phyloP scores from a whole-genome alignment of 768 basidiomycete species.

The Tricholomella constricta region DNA sequence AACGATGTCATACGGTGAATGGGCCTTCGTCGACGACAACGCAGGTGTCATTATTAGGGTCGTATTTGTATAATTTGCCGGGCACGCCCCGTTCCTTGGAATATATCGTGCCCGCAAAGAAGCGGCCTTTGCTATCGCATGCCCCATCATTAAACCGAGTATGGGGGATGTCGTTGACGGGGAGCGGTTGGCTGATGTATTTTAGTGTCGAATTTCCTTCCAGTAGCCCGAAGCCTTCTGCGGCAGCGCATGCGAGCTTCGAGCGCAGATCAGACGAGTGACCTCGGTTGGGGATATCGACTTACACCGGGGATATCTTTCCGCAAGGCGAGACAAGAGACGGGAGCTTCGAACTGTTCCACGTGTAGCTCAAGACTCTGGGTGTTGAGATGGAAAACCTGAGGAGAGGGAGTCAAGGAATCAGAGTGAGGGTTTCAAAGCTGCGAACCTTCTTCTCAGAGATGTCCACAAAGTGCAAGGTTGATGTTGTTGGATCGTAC shows the following conservation, averaged over 20 bases:
- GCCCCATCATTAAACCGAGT: slow-evolving; percentile 73
- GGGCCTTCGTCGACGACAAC: slow-evolving; percentile 60
- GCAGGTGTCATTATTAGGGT: slow-evolving; percentile 50
- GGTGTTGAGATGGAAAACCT: slow-evolving; percentile 58
- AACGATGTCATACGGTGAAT: slow-evolving; percentile 52
- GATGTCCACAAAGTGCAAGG: slow-evolving; percentile 73
- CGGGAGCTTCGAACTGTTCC: slow-evolving; percentile 54
- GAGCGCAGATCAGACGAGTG: not conserved
- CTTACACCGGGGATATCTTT: slow-evolving; percentile 46
- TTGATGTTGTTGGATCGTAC: slow-evolving; percentile 54
- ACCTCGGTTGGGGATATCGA: not conserved
- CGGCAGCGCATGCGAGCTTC: slow-evolving; percentile 64
- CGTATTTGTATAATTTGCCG: slow-evolving; percentile 61
- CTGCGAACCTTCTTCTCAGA: slow-evolving; percentile 47
- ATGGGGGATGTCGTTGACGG: slow-evolving; percentile 38
- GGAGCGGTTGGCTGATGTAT: slow-evolving; percentile 56
- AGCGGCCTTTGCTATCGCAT: slow-evolving; percentile 65
- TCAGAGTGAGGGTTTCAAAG: not conserved
- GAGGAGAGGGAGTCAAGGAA: not conserved
- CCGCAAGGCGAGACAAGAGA: slow-evolving; percentile 61
- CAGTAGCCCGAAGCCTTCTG: slow-evolving; percentile 55
- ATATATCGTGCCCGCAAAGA: slow-evolving; percentile 65
- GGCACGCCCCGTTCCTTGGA: slow-evolving; percentile 51
- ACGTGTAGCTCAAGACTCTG: slow-evolving; percentile 38
- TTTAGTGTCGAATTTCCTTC: slow-evolving; percentile 42